Percentiles rank a stretch among this genome's conserved stretches.
Evolutionary conservation across 176 grass and related monocot genomes (phyloP).

Genomic region (Aegilops bicornis): DNA sequence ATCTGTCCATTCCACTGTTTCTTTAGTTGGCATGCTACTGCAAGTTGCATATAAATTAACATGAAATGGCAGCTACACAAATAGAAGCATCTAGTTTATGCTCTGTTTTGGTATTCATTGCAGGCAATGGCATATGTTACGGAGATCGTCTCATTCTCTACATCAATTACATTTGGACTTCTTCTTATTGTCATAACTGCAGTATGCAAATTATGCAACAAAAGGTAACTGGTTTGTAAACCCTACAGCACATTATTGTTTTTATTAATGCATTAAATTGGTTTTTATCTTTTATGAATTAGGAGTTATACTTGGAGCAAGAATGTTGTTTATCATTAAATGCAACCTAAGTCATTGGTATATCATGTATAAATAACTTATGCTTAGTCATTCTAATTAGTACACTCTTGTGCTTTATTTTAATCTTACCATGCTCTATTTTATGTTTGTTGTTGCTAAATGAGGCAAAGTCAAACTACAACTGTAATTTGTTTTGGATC

Average conservation of each 20-base stretch:
- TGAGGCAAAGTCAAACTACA: not conserved
- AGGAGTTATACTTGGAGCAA: not conserved
- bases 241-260: not conserved
- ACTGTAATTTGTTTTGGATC: not conserved
- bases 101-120: slow-evolving; percentile 21
- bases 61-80: slow-evolving; percentile 2
- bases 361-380: not conserved
- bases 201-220: slow-evolving; percentile 4
- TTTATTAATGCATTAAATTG: no score
- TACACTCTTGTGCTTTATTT: slow-evolving; percentile 6
- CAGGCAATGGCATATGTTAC: slow-evolving; percentile 49
- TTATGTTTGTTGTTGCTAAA: not conserved
- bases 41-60: not conserved
- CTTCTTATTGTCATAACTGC: slow-evolving; percentile 47
- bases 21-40: not conserved
- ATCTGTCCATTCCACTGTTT: not conserved
- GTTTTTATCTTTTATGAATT: not conserved
- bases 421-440: not conserved
- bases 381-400: not conserved
- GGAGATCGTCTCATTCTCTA: slow-evolving; percentile 54
- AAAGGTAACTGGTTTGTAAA: slow-evolving; percentile 46
- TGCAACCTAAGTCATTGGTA: not conserved
- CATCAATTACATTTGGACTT: slow-evolving; percentile 54
- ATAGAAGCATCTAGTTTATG: not conserved
- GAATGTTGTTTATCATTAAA: not conserved